Evolutionary conservation across 2,329 filamentous ascomycete species (phyloP).

Genomic region (Aspergillus melleus): DNA sequence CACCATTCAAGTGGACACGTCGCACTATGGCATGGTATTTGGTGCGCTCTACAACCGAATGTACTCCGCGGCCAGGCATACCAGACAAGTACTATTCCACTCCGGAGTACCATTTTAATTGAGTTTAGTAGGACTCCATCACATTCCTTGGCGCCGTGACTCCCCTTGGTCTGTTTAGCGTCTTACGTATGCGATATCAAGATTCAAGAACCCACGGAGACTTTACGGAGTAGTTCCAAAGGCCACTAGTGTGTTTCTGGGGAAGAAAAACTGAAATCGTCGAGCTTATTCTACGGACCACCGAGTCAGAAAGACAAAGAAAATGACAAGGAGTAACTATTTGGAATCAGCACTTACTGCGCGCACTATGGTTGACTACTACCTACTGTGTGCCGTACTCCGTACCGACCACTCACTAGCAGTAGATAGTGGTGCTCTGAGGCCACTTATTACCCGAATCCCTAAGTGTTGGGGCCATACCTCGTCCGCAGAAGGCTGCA

Average conservation of each 20-base stretch:
- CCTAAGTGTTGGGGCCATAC: not conserved
- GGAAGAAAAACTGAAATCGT: not conserved
- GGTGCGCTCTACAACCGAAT: not conserved
- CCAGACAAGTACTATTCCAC: too few species aligned
- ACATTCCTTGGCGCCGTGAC: not conserved
- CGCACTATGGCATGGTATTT: conserved; percentile 5
- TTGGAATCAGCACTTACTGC: too few species aligned
- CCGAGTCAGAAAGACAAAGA: not conserved
- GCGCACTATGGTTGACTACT: not conserved
- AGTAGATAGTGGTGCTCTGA: not conserved
- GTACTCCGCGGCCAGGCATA: not conserved
- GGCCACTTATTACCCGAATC: not conserved
- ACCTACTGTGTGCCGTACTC: not conserved
- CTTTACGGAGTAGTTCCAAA: not conserved
- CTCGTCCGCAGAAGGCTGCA: not conserved
- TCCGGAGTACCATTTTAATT: not conserved
- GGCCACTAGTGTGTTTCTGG: not conserved
- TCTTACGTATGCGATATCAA: not conserved
- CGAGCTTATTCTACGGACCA: not conserved
- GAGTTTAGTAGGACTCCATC: not conserved
- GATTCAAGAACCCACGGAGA: not conserved
- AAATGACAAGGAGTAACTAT: not conserved
- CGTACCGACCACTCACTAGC: not conserved
- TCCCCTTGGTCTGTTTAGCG: not conserved
- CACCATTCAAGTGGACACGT: conserved; percentile 12